phyloP scores from a whole-genome alignment of 768 basidiomycete genomes.

The Zangia roseola region DNA sequence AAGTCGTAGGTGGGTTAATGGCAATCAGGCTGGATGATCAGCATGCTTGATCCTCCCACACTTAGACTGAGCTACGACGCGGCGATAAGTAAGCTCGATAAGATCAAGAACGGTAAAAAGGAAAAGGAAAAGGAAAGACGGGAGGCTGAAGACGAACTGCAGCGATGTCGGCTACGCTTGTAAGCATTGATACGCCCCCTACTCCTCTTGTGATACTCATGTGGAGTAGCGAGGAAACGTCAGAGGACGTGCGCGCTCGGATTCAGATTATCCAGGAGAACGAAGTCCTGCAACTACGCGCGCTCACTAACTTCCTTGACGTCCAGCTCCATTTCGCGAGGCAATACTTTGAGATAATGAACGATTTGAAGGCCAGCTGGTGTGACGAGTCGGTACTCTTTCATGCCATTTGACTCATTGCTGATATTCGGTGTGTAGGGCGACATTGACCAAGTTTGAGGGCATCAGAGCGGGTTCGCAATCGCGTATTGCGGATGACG shows the following conservation, averaged over 20 bases:
- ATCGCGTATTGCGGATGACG: conserved; percentile 22
- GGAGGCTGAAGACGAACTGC: conserved; percentile 82
- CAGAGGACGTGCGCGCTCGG: conserved; percentile 78
- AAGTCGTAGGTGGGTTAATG: conserved; percentile 60
- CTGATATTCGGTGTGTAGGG: conserved; percentile 22
- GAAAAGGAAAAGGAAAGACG: conserved; percentile 71
- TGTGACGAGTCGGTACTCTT: conserved; percentile 50
- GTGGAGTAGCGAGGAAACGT: conserved; percentile 71
- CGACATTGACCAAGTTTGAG: conserved; percentile 29
- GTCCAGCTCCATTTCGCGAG: conserved; percentile 71
- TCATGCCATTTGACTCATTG: background rate
- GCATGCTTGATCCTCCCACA: background rate
- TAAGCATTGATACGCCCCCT: conserved; percentile 35
- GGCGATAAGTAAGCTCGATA: conserved; percentile 66
- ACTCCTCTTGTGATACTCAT: conserved; percentile 6
- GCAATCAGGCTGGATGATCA: background rate
- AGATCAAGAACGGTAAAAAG: conserved; percentile 70
- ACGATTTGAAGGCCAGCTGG: conserved; percentile 70
- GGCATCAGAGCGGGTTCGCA: conserved; percentile 17
- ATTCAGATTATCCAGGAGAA: conserved; percentile 81
- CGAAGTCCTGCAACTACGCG: conserved; percentile 69
- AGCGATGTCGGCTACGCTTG: conserved; percentile 72
- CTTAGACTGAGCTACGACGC: conserved; percentile 75
- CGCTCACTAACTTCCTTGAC: conserved; percentile 70
- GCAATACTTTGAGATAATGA: conserved; percentile 70